phyloP scores from a whole-genome alignment of 1,284 basidiomycete genomes.

The Trametes pubescens region DNA sequence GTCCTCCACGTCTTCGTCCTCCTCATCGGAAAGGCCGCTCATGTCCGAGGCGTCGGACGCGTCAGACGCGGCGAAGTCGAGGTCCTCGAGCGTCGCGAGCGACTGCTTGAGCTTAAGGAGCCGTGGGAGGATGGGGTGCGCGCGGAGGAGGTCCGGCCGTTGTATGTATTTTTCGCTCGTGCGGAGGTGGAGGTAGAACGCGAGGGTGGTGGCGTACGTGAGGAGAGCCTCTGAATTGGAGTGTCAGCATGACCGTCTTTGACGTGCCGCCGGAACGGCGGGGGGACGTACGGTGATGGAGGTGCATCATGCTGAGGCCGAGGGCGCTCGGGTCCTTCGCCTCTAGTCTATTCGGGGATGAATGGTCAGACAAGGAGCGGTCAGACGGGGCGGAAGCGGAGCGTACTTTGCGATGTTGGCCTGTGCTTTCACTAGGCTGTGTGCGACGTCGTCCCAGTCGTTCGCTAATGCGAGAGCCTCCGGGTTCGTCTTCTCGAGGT shows the following conservation, averaged over 20 bases:
- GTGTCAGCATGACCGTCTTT: background rate
- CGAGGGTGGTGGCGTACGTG: constrained; percentile 90
- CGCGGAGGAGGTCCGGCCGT: constrained; percentile 70
- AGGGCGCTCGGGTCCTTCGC: constrained; percentile 56
- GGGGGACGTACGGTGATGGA: constrained; percentile 72
- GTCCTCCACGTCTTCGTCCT: constrained; percentile 46
- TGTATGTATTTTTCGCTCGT: constrained; percentile 69
- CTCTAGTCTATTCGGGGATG: constrained; percentile 53
- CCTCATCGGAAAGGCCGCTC: constrained; percentile 38
- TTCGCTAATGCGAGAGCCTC: constrained; percentile 79
- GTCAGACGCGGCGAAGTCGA: constrained; percentile 73
- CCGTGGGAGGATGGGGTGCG: constrained; percentile 84
- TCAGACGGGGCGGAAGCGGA: background rate
- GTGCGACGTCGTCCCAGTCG: constrained; percentile 77
- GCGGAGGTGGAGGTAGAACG: constrained; percentile 93
- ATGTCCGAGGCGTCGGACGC: constrained; percentile 56
- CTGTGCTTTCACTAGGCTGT: constrained; percentile 61
- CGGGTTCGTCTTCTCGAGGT: constrained; percentile 83
- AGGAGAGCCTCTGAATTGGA: constrained; percentile 77
- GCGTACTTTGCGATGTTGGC: constrained; percentile 65
- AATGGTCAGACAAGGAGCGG: background rate
- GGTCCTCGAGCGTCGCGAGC: constrained; percentile 82
- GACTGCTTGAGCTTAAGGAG: constrained; percentile 89
- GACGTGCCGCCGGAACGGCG: background rate
- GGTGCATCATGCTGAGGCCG: constrained; percentile 71